A percentile compares a stretch with the other conserved stretches of the same genome.
Evolutionary conservation across 2,329 filamentous ascomycete species (phyloP).

Genomic region (Fonsecaea erecta): DNA sequence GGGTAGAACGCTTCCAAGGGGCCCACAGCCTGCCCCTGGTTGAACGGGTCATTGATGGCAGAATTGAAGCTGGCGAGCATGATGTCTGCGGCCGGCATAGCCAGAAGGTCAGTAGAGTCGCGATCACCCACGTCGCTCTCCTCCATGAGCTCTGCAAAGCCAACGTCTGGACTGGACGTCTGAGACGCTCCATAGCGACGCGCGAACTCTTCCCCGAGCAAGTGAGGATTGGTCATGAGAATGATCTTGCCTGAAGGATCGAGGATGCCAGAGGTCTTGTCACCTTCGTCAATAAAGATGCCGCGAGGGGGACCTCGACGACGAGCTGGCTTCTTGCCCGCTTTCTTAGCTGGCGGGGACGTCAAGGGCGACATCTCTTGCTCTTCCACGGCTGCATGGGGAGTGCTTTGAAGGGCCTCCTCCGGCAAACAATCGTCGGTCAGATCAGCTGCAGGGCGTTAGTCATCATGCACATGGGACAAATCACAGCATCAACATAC

Average conservation of each 20-base stretch:
- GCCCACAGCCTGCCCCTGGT: slow-evolving; percentile 66
- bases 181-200: slow-evolving; percentile 40
- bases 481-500: slow-evolving; percentile 32
- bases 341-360: slow-evolving; percentile 27
- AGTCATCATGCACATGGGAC: slow-evolving; percentile 24
- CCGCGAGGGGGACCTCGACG: slow-evolving; percentile 54
- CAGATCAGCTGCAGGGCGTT: slow-evolving; percentile 35
- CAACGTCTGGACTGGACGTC: slow-evolving; percentile 34
- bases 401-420: slow-evolving; percentile 64
- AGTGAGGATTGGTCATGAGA: slow-evolving; percentile 51
- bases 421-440: slow-evolving; percentile 45
- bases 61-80: slow-evolving; percentile 75
- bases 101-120: slow-evolving; percentile 23
- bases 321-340: slow-evolving; percentile 47
- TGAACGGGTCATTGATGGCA: slow-evolving; percentile 49
- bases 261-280: slow-evolving; percentile 54
- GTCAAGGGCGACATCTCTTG: slow-evolving; percentile 23
- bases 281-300: slow-evolving; percentile 53
- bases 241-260: slow-evolving; percentile 55
- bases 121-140: slow-evolving; percentile 51
- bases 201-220: slow-evolving; percentile 46
- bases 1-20: slow-evolving; percentile 78
- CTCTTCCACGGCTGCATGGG: slow-evolving; percentile 41
- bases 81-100: slow-evolving; percentile 65
- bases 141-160: slow-evolving; percentile 40